phyloP scores from a whole-genome alignment of 805 yeast genomes.

The Barnettozyma wickerhamii region DNA sequence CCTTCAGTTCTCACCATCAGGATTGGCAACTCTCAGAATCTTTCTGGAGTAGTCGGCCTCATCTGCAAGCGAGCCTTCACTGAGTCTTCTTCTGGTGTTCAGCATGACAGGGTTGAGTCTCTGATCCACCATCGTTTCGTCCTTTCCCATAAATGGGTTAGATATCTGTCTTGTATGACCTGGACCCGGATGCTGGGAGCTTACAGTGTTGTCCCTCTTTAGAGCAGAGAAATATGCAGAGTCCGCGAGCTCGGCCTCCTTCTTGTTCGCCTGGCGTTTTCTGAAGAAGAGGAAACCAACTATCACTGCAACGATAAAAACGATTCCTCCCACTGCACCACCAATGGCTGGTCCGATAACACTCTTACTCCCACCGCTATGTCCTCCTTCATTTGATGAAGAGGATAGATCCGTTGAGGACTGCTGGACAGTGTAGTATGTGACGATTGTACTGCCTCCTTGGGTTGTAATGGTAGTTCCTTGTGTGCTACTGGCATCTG shows the following conservation, averaged over 20 bases:
- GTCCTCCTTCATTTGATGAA: conserved; percentile 15
- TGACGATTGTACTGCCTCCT: conserved; percentile 15
- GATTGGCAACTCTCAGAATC: conserved; percentile 83
- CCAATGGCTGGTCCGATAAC: conserved; percentile 58
- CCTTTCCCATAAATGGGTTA: conserved; percentile 62
- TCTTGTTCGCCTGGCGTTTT: conserved; percentile 31
- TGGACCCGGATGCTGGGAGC: conserved; percentile 13
- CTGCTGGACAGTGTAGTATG: conserved; percentile 19
- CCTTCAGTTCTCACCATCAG: conserved; percentile 62
- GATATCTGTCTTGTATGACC: conserved; percentile 30
- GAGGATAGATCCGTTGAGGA: conserved; percentile 22
- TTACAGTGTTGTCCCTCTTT: conserved; percentile 36
- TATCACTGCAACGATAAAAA: conserved; percentile 39
- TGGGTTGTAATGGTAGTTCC: conserved; percentile 21
- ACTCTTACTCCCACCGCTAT: conserved; percentile 14
- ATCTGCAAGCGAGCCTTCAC: conserved; percentile 85
- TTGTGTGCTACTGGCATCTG: neutral
- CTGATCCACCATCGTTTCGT: conserved; percentile 55
- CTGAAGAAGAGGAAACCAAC: conserved; percentile 35
- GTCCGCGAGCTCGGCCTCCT: conserved; percentile 47
- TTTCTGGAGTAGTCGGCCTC: conserved; percentile 79
- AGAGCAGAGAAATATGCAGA: conserved; percentile 55
- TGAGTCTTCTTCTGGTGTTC: conserved; percentile 69
- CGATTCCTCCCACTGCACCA: conserved; percentile 56
- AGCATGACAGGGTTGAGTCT: conserved; percentile 70